phyloP scores from a whole-genome alignment of 2,329 filamentous ascomycete species.

The Tolypocladium nubicola region DNA sequence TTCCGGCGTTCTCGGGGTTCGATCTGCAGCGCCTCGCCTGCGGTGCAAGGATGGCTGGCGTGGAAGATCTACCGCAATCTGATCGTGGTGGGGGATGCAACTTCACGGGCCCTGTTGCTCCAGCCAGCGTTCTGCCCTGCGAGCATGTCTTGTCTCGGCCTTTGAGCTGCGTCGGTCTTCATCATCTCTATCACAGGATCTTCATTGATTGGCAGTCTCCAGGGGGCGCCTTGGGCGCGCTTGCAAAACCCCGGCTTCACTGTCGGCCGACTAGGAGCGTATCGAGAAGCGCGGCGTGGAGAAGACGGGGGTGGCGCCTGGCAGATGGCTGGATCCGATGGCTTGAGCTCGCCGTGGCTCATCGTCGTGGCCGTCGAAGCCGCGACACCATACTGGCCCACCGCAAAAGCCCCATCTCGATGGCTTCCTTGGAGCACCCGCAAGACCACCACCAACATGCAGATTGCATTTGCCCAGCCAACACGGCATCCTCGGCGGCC shows the following conservation, averaged over 20 bases:
- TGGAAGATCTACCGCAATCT: neutral
- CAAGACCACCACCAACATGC: neutral
- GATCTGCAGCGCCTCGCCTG: neutral
- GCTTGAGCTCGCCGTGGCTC: too few species aligned
- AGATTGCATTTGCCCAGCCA: neutral
- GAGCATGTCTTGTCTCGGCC: neutral
- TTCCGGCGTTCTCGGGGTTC: neutral
- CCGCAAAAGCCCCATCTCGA: neutral
- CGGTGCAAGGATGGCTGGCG: neutral
- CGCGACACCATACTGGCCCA: neutral
- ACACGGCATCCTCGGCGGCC: neutral
- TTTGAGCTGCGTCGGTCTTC: neutral
- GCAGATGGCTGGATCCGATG: neutral
- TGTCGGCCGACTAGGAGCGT: neutral
- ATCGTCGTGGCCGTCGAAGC: neutral
- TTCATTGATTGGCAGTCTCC: neutral
- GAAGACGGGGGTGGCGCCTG: neutral
- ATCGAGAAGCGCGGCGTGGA: neutral
- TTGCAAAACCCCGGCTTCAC: neutral
- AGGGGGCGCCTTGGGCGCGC: neutral
- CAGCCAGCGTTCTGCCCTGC: neutral
- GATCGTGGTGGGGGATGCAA: neutral
- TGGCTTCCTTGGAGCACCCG: neutral
- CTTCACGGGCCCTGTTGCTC: neutral
- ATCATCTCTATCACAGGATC: neutral